Evolutionary conservation across 768 basidiomycete species (phyloP).

Genomic region (Podaxis carcinomalis): DNA sequence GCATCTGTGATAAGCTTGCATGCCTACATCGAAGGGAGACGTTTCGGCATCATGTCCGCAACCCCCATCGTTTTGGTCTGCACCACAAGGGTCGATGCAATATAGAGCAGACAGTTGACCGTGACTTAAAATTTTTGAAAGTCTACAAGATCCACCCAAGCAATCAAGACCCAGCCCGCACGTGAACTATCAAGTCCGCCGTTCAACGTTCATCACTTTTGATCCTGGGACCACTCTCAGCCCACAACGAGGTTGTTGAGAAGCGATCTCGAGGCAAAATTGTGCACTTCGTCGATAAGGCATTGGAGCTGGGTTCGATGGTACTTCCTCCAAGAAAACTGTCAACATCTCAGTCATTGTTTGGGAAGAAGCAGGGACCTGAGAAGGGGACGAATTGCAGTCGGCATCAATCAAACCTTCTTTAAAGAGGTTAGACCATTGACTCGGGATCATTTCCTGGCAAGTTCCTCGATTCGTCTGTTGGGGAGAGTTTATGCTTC

Average conservation of each 20-base stretch:
- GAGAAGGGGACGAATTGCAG: background rate
- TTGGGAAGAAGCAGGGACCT: background rate
- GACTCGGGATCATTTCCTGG: conserved; percentile 2
- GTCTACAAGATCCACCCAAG: background rate
- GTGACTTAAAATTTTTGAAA: background rate
- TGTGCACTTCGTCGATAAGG: background rate
- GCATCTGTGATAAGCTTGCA: too few relatives aligned
- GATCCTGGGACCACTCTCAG: background rate
- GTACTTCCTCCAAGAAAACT: background rate
- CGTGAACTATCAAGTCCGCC: background rate
- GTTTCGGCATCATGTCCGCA: too few relatives aligned
- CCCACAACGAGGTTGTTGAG: background rate
- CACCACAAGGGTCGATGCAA: conserved; percentile 1
- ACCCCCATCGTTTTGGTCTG: background rate
- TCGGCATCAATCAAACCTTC: conserved; percentile 6
- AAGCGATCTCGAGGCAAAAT: background rate
- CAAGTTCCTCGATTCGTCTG: background rate
- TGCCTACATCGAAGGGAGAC: too few relatives aligned
- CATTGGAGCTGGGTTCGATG: background rate
- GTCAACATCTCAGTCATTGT: background rate
- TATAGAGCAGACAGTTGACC: background rate
- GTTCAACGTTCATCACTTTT: background rate
- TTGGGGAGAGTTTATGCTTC: conserved; percentile 2
- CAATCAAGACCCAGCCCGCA: background rate
- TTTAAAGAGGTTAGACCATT: conserved; percentile 1